These are phyloP conservation scores for Wickerhamiella kazuoi DNA, from an alignment of 805 yeast species.

Conservation along the genomic window DNA sequence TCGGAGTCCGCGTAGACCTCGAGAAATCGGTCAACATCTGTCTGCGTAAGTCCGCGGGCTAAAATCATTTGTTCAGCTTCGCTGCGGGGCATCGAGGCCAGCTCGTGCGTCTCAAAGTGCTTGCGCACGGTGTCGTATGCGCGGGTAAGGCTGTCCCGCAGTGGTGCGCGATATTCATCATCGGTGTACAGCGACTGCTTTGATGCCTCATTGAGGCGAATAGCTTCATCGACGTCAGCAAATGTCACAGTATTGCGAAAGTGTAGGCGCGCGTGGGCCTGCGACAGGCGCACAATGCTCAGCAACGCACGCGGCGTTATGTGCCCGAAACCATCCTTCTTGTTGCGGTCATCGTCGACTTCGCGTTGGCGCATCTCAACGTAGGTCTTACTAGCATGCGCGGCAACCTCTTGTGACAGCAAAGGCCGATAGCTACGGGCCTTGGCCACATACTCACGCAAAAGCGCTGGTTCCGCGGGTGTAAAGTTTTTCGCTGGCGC, in stretches of 20 bases:
- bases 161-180: constrained; percentile 10
- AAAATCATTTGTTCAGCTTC: not conserved
- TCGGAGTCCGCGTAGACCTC: not conserved
- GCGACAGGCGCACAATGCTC: constrained; percentile 82
- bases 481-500: constrained; percentile 53
- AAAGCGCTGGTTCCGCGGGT: constrained; percentile 60
- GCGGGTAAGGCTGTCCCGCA: not conserved
- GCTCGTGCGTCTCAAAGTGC: not conserved
- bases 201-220: constrained; percentile 73
- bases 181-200: constrained; percentile 52
- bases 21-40: not conserved
- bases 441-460: constrained; percentile 72
- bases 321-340: constrained; percentile 67
- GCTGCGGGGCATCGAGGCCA: not conserved
- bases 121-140: not conserved
- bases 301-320: constrained; percentile 89
- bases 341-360: constrained; percentile 38
- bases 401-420: constrained; percentile 68
- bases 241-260: constrained; percentile 52
- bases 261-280: constrained; percentile 81
- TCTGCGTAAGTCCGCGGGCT: not conserved
- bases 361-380: constrained; percentile 88
- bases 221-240: constrained; percentile 89
- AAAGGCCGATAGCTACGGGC: constrained; percentile 78
- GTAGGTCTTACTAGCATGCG: constrained; percentile 69